A percentile compares a stretch with the other conserved stretches of the same genome.
These are phyloP conservation scores for Arabis alpina DNA, from an alignment of 345 rosid species.

Conservation along the genomic window DNA sequence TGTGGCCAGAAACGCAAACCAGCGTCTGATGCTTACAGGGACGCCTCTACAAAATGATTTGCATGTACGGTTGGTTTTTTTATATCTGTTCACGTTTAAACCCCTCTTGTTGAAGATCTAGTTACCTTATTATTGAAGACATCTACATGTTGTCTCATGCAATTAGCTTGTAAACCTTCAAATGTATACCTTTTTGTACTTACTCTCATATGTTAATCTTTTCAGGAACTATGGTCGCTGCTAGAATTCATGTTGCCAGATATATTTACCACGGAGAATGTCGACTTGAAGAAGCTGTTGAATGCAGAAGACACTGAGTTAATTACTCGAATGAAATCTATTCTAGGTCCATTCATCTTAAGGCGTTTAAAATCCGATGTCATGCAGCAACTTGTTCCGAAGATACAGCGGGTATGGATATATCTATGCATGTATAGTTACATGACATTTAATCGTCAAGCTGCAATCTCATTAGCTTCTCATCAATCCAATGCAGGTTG, in stretches of 20 bases:
- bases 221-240: constrained; percentile 94
- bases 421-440: neutral
- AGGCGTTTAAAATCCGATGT: constrained; percentile 96
- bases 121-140: neutral
- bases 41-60: constrained; percentile 98
- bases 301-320: constrained; percentile 84
- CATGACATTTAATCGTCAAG: constrained; percentile 1
- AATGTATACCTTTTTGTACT: too few species aligned
- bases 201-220: constrained; percentile 21
- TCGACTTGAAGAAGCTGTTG: constrained; percentile 85
- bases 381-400: constrained; percentile 96
- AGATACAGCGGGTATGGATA: constrained; percentile 75
- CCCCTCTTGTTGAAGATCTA: neutral
- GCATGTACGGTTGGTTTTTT: constrained; percentile 57
- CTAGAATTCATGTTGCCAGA: constrained; percentile 97
- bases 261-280: constrained; percentile 90
- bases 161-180: neutral
- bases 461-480: constrained; percentile 18
- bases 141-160: neutral
- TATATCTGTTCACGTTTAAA: neutral
- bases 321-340: constrained; percentile 90
- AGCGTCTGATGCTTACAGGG: constrained; percentile 97
- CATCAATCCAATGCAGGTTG: constrained; percentile 58
- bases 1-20: constrained; percentile 89
- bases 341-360: constrained; percentile 93